A percentile compares a stretch with the other conserved stretches of the same genome.
phyloP scores from a whole-genome alignment of 148 eudicot species.

The Chenopodium album region DNA sequence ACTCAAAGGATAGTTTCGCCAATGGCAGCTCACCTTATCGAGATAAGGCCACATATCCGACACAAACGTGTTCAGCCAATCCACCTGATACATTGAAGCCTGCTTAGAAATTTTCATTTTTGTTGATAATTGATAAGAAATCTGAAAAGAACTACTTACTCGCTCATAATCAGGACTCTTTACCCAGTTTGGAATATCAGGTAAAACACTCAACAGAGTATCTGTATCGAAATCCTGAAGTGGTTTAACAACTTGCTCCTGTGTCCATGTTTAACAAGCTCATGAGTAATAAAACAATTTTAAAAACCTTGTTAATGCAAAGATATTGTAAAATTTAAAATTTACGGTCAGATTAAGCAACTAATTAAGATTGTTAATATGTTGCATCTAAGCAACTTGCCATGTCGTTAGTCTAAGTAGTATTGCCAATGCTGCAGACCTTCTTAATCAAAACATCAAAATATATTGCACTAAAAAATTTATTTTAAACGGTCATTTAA shows the following conservation, averaged over 20 bases:
- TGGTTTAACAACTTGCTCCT: slow-evolving; percentile 59
- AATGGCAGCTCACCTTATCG: slow-evolving; percentile 54
- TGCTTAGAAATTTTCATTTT: not conserved
- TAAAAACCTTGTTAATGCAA: not conserved
- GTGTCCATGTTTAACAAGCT: slow-evolving; percentile 20
- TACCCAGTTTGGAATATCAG: slow-evolving; percentile 82
- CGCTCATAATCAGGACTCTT: slow-evolving; percentile 93
- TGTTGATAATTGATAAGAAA: not conserved
- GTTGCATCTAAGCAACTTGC: not conserved
- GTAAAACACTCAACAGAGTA: slow-evolving; percentile 50
- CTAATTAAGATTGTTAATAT: no score
- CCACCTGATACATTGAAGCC: slow-evolving; percentile 51
- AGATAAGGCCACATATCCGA: slow-evolving; percentile 83
- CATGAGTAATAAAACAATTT: not conserved
- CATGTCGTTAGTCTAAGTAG: not conserved
- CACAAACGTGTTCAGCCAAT: slow-evolving; percentile 79
- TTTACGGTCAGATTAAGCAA: not conserved
- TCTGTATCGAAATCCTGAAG: slow-evolving; percentile 52
- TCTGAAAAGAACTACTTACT: slow-evolving; percentile 38
- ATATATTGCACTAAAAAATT: not conserved
- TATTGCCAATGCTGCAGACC: not conserved
- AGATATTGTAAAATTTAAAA: not conserved
- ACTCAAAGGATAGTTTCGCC: not conserved
- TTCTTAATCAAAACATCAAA: slow-evolving; percentile 1
- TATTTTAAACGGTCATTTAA: not conserved